Base-by-base conservation (phyloP, 768 basidiomycete species). In the Sutorius australiensis region DNA sequence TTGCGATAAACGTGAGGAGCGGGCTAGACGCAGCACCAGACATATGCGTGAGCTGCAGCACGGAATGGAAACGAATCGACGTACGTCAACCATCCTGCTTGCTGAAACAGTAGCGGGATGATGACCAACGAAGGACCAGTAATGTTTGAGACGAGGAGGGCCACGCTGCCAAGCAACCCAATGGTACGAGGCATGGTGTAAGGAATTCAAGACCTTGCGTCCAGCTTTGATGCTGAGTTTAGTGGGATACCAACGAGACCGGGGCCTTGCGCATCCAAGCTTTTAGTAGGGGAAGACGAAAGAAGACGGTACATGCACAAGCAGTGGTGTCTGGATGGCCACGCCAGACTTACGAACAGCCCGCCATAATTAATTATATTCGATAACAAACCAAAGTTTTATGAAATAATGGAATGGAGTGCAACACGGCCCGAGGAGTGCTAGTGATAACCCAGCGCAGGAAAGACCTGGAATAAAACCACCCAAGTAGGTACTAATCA, bases 61-160 rank as follows among this genome's bases (percentile, higher is more conserved):
- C 2, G n/a, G 38, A 27, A 14, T 12, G 5, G 24, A 13, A 8
- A 14, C 7, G 34, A 46, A 39, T 6, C 1, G 9, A 56, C 63
- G 52, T 33, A 64, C 63, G 60, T 65, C 38, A 64, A 38, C 63
- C 63, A 64, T 51, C 63, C 63, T 37, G 63, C 63, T 27, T 65
- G 63, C 19, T 64, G 63, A 41, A 62, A 64, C 2, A 64, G 51
- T 0, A 62, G 42, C 0, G 63, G 63, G 13, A 65, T 56, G 3
- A 64, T 55, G 19, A 60, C 63, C 17, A 64, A 31, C 0, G 63
- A 64, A 3, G 63, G 63, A 0, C 63, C 63, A 0, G 63, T 64
- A 19, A 60, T 65, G 17, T 60, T 64, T 0, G 63, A 64, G 27
- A 64, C 63, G 42, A 64, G 63, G 27, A 64, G 63, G 8, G 63